A percentile compares a stretch with the other conserved stretches of the same genome.
Conservation (phyloP, 2,329 filamentous ascomycete genomes). For the Arthrobotrys sphaeroides region DNA sequence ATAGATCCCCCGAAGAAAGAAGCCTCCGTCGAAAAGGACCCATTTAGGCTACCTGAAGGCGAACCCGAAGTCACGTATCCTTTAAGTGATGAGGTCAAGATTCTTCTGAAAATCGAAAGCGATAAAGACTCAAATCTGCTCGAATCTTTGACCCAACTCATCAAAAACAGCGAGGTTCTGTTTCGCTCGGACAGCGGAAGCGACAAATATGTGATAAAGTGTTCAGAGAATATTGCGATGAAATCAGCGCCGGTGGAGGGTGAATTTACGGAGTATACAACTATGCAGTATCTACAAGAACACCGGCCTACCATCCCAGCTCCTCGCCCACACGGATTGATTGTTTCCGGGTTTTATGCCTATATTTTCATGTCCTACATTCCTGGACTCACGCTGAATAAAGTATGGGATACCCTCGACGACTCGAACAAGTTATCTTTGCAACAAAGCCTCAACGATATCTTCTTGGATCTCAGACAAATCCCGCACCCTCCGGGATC, state of each 20-base stretch:
- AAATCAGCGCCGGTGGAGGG: constrained; percentile 21
- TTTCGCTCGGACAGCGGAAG: constrained; percentile 1
- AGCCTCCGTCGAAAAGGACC: not conserved
- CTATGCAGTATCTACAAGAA: constrained; percentile 27
- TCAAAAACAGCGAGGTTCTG: constrained; percentile 14
- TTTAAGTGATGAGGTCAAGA: constrained; percentile 19
- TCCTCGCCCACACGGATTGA: constrained; percentile 21
- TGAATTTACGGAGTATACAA: constrained; percentile 23
- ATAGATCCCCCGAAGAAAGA: constrained; percentile 12
- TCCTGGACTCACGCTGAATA: constrained; percentile 26
- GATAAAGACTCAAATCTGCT: constrained; percentile 7
- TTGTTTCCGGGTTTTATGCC: constrained; percentile 17
- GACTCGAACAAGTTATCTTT: constrained; percentile 14
- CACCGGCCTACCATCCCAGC: constrained; percentile 20
- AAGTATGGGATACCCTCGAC: constrained; percentile 26
- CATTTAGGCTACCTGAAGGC: constrained; percentile 12
- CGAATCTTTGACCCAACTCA: not conserved
- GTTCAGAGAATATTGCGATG: constrained; percentile 27
- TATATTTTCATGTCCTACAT: constrained; percentile 38
- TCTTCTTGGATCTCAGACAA: constrained; percentile 27
- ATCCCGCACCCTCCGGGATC: constrained; percentile 22
- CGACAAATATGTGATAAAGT: constrained; percentile 28
- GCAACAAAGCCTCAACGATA: constrained; percentile 23
- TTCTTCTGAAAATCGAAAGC: not conserved
- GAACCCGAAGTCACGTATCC: constrained; percentile 1